Percentiles rank a stretch among this genome's conserved stretches.
Evolutionary conservation across 805 yeast species (phyloP).

Genomic region (Yarrowia osloensis): DNA sequence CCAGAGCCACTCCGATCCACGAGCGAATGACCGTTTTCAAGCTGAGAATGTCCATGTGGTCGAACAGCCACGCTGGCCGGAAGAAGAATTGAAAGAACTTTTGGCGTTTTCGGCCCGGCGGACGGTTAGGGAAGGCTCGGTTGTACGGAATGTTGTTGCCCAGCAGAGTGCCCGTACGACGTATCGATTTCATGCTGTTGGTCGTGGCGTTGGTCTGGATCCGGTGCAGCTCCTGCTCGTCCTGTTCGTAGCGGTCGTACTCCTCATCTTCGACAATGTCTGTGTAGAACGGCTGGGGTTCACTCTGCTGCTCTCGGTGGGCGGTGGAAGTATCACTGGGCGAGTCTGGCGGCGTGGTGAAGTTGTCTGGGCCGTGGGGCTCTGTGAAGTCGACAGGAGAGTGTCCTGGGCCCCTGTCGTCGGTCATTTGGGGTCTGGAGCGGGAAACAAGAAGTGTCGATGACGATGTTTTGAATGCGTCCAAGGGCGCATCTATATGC

Average conservation of each 20-base stretch:
- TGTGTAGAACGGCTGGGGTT: background rate
- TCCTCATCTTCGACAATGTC: background rate
- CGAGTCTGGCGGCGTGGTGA: background rate
- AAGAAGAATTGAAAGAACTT: background rate
- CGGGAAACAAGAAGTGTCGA: background rate
- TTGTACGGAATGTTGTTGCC: constrained; percentile 22
- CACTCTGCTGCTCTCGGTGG: background rate
- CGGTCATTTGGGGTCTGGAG: background rate
- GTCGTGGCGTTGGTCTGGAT: constrained; percentile 8
- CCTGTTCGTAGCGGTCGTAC: background rate
- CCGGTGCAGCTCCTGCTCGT: background rate
- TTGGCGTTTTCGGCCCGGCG: background rate
- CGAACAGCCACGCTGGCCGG: constrained; percentile 16
- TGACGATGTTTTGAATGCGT: background rate
- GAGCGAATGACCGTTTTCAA: constrained; percentile 6
- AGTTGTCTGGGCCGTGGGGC: background rate
- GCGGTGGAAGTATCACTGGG: background rate
- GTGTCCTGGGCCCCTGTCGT: background rate
- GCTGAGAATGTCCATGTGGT: background rate
- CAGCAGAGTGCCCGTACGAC: background rate
- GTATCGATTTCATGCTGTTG: background rate
- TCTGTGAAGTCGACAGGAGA: background rate
- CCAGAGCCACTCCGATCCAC: constrained; percentile 9
- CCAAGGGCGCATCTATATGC: too few relatives aligned
- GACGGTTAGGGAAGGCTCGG: constrained; percentile 13